Base-by-base conservation (phyloP, 352 stramenopile species). In the Phytophthora pistaciae region DNA sequence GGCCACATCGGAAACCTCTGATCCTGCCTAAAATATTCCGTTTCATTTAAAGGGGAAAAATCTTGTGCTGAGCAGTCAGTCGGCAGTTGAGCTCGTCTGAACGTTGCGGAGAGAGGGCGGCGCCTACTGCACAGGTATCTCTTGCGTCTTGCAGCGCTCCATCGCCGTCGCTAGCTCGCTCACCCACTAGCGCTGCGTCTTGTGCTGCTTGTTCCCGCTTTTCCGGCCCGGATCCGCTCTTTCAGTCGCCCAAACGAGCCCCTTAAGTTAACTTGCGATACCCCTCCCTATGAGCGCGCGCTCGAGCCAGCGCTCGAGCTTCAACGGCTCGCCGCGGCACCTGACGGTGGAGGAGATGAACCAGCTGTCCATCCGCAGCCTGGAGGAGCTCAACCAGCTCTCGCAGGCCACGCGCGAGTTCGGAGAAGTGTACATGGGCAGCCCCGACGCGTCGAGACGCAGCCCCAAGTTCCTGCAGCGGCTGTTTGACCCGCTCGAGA, bases 381-480 rank as follows among this genome's bases (percentile, higher is more conserved):
- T 91, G 8, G 83, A 90, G 68, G 80, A 87, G 65, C 77, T 91
- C 25, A 94, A 94, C 67, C 82, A 87, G 62, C 80, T 94, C 7
- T 93, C 87, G 38, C 79, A 85, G 44, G 87, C 87, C 44, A 94
- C 87, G 48, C 77, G 78, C 54, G 85, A 94, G 75, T 94, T 94
- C 61, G 87, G 87, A 18, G 84, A 92, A 70, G 77, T 85, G 57
- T 91, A 91, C 50, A 80, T 72, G 14, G 70, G 77, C 40, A 81
- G 72, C 49, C 69, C 70, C 6, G 74, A 77, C 23, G 56, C 63
- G 18, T 75, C 77, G 3, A 65, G 78, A 61, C 78, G 80, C 60
- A 89, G 79, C 29, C 85, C 85, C 55, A 90, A 90, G 77, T 91
- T 84, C 54, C 68, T 94, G 36, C 84, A 87, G 55, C 73, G 71